Base-by-base conservation (phyloP, 1,284 basidiomycete species). In the Microbotryum silenes-acaulis region DNA sequence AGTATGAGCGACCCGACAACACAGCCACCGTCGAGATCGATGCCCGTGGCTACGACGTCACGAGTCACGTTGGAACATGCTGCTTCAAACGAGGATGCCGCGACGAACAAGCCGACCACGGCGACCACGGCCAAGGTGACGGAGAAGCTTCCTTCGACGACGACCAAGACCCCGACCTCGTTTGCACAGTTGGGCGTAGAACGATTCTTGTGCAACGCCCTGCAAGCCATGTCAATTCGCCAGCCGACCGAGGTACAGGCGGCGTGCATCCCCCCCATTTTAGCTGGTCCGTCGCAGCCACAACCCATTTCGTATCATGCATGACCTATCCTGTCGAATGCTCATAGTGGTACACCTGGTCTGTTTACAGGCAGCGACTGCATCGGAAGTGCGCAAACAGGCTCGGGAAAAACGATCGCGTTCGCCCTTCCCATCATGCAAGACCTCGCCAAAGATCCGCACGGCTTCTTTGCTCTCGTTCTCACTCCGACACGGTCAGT, bases 331-430 rank as follows among this genome's bases (percentile, higher is more conserved):
- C 9, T 1, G 10, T 18, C 37, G 16, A 42, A 12, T 16, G 37
- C 16, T 42, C 37, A 42, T 42, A 1, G 2, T 25, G 4, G 25
- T 25, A 25, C 25, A 3, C 25, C 25, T 25, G 25, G 25, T 4
- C 25, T 25, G 2, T 25, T 3, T 69, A 66, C 60, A 88, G 90
- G 86, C 61, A 82, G 85, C 72, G 94, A 99, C 76, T 93, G 90
- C 74, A 90, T 97, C 66, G 96, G 96, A 37, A 93, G 96, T 66
- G 93, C 96, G 1, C 94, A 97, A 78, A 99, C 94, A 0, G 96
- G 94, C 63, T 93, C 89, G 10, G 94, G 94, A 71, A 98, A 98
- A 79, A 99, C 96, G 0, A 85, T 98, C 61, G 93, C 96, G 0
- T 99, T 99, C 71, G 91, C 94, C 1, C 77, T 98, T 12, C 96